These are phyloP conservation scores for Fragaria vesca DNA, from an alignment of 306 rosid species.

Conservation along the genomic window DNA sequence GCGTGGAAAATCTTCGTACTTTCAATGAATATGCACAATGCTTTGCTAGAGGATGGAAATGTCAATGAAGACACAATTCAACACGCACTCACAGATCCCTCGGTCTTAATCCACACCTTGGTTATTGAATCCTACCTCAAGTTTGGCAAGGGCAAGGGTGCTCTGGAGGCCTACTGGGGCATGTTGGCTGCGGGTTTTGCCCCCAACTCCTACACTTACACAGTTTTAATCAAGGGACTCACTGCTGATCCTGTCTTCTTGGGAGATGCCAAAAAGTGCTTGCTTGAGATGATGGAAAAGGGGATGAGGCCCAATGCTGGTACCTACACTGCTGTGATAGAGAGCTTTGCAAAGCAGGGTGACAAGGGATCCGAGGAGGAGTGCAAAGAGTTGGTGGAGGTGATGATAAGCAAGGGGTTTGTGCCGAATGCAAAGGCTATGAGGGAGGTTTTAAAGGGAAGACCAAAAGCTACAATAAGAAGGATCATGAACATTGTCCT, in stretches of 20 bases:
- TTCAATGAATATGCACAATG: neutral
- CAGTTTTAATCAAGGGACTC: slow-evolving; percentile 31
- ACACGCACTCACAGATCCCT: slow-evolving; percentile 43
- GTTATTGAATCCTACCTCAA: slow-evolving; percentile 47
- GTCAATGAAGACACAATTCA: slow-evolving; percentile 27
- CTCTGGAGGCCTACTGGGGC: neutral
- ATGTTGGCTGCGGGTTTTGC: neutral
- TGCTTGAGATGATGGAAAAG: slow-evolving; percentile 60
- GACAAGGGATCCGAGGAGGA: slow-evolving; percentile 33
- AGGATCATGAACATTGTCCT: neutral
- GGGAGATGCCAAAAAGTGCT: slow-evolving; percentile 45
- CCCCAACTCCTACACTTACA: no score
- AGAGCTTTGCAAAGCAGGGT: slow-evolving; percentile 36
- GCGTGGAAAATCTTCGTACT: no score
- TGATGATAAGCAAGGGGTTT: slow-evolving; percentile 54
- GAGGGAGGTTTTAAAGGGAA: slow-evolving; percentile 36
- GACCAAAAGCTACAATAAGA: neutral
- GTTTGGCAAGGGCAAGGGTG: slow-evolving; percentile 27
- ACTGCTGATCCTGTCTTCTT: slow-evolving; percentile 31
- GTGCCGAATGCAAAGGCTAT: slow-evolving; percentile 60
- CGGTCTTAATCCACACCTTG: slow-evolving; percentile 57
- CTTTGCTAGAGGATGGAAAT: neutral
- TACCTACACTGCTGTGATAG: slow-evolving; percentile 50
- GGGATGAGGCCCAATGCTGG: slow-evolving; percentile 73
- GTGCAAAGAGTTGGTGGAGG: slow-evolving; percentile 44